phyloP scores from a whole-genome alignment of 345 rosid species.

The Cardamine chenopodiifolia region DNA sequence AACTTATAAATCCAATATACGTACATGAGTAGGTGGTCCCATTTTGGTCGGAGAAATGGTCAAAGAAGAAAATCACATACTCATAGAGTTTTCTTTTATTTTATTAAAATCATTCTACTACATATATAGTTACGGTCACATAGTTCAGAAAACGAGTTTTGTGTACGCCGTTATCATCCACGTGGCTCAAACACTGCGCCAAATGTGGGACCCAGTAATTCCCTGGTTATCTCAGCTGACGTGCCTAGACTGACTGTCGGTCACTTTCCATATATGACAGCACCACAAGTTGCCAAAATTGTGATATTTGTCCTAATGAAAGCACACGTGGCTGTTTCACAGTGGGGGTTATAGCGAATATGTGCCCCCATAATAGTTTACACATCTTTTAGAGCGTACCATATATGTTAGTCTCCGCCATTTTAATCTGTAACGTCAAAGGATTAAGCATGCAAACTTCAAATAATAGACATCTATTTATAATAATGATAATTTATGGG shows the following conservation, averaged over 20 bases:
- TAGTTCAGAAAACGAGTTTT: constrained; percentile 4
- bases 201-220: not conserved
- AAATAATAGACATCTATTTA: not conserved
- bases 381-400: not conserved
- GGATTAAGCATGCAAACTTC: not conserved
- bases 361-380: not conserved
- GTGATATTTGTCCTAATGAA: not conserved
- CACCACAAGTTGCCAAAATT: not conserved
- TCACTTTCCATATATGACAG: constrained; percentile 22
- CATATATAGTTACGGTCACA: not conserved
- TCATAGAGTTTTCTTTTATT: not conserved
- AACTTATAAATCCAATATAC: not conserved
- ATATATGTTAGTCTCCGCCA: not conserved
- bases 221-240: constrained; percentile 22
- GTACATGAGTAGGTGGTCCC: constrained; percentile 21
- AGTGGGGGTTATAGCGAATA: not conserved
- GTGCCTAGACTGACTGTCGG: constrained; percentile 41
- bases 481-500: not conserved
- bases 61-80: not conserved
- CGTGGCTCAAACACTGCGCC: not conserved
- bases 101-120: not conserved
- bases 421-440: not conserved
- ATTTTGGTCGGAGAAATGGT: constrained; percentile 19
- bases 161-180: constrained; percentile 14
- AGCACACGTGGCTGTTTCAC: not conserved